Base-by-base conservation (phyloP, 75 land plant species). In the Cupressus sempervirens region DNA sequence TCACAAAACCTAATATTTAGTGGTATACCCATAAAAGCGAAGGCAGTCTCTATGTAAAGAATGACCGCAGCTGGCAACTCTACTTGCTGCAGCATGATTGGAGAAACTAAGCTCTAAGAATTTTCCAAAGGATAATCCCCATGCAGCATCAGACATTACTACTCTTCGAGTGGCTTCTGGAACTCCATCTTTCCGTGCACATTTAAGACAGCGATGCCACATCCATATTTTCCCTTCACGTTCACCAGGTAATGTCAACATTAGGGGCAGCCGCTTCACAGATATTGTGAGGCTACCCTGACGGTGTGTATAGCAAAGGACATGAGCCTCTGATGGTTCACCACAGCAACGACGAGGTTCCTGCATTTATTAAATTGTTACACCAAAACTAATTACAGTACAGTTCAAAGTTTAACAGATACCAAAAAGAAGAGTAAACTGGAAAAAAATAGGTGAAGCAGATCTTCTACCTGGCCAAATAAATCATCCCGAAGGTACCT, bases 51-150 rank as follows among this genome's bases (percentile, higher is more conserved):
- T 93, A 80, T 96, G 96, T 46, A 96, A 76, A 65, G 93, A 93
- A 86, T 95, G 99, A 67, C 99, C 99, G 89, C 99, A 97, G 54
- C 86, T 92, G 48, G 99, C 98, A 86, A 95, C 87, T 30, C 99
- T 92, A 83, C 95, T 96, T 32, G 93, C 96, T 62, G 67, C 67
- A 86, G 95, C 98, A 91, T 97, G 93, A 82, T 93, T 91, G 11
- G 98, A 97, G 87, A 97, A 97, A 84, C 98, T 97, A 72, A 95
- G 95, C 88, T 97, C 98, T 91, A 97, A 85, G 82, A 95, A 94
- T 82, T 97, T 97, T 54, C 99, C 99, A 85, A 97, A 96, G 83
- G 98, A 97, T 84, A 97, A 92, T 29, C 97, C 98, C 98, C 96
- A 94, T 12, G 99, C 99, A 87, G 95, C 95, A 89, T 96, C 95